Base-by-base conservation (phyloP, 768 basidiomycete species). In the Phaeolepiota aurea region DNA sequence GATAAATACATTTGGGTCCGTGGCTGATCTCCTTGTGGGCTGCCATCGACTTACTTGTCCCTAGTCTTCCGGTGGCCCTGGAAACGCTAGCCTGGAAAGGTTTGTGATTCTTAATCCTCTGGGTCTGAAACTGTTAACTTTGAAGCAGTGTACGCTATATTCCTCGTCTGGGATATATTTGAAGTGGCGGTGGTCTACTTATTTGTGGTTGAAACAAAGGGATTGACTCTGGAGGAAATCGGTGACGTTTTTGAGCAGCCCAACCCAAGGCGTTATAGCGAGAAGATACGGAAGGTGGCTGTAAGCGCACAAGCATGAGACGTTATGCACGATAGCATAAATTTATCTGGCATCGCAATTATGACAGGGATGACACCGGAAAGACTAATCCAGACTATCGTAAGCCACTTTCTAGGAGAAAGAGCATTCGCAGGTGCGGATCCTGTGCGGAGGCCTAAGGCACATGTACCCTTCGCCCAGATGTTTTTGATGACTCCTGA, bases 1-100 rank as follows among this genome's bases (percentile, higher is more conserved):
- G 50, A 71, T 74, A 49, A 74, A 72, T 40, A 73, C 72, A 3
- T 74, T 72, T 49, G 72, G 64, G 68, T 68, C 48, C 4, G 66
- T 51, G 18, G 2, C 3, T 44, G 13, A 18, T 13, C 19, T 28
- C n/a, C 25, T 28, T n/a, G n/a, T n/a, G n/a, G n/a, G n/a, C n/a
- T n/a, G n/a, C n/a, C 25, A n/a, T 28, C n/a, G 7, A 28, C 25
- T 28, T 7, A 28, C 25, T n/a, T 7, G 7, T 28, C 11, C 9
- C 32, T 35, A 71, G 68, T 20, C 56, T 74, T 34, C 73, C 73
- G 18, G 66, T 70, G 13, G 71, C 70, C 0, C 63, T 74, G 7
- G 55, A 67, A 40, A 65, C 52, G 43, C 51, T 73, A 16, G 55
- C 49, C 5, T 72, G 71, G 71, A 72, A 74, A 63, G 69, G 69